These are phyloP conservation scores for Amylostereum chailletii DNA, from an alignment of 1,284 basidiomycete genomes.

Conservation along the genomic window DNA sequence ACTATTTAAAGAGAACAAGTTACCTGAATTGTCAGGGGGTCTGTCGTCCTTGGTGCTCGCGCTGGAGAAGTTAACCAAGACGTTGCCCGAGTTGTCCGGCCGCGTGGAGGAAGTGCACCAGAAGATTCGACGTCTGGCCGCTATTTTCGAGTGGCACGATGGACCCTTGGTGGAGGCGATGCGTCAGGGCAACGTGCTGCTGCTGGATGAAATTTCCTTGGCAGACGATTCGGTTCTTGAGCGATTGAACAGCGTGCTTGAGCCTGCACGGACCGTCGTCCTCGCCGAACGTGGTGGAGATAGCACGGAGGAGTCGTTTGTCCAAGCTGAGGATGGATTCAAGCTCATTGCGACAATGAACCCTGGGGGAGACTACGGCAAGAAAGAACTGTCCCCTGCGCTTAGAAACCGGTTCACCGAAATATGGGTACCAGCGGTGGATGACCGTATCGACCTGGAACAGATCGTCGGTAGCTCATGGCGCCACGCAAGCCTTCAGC, in stretches of 20 bases:
- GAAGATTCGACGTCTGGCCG: conserved; percentile 41
- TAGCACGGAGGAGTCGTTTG: conserved; percentile 58
- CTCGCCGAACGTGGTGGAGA: conserved; percentile 89
- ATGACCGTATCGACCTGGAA: conserved; percentile 67
- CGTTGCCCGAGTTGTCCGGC: conserved; percentile 16
- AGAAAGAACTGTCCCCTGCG: conserved; percentile 97
- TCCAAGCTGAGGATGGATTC: conserved; percentile 66
- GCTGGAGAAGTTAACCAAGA: conserved; percentile 28
- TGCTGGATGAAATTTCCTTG: conserved; percentile 96
- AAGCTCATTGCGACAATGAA: conserved; percentile 99
- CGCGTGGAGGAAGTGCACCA: conserved; percentile 33
- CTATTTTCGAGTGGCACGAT: conserved; percentile 95
- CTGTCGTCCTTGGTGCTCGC: conserved; percentile 27
- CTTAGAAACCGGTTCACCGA: conserved; percentile 98
- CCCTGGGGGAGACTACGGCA: conserved; percentile 98
- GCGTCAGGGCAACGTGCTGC: conserved; percentile 77
- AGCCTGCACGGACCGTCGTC: conserved; percentile 84
- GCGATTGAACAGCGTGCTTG: conserved; percentile 93
- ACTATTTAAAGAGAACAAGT: conserved; percentile 32
- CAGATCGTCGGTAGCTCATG: conserved; percentile 77
- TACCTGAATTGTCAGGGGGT: conserved; percentile 23
- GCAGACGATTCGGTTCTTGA: conserved; percentile 99
- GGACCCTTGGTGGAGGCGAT: conserved; percentile 94
- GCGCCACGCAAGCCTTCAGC: conserved; percentile 46
- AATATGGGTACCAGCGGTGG: conserved; percentile 89